Base-by-base conservation (phyloP, 73 alveolate genomes). In the Durusdinium trenchii region DNA sequence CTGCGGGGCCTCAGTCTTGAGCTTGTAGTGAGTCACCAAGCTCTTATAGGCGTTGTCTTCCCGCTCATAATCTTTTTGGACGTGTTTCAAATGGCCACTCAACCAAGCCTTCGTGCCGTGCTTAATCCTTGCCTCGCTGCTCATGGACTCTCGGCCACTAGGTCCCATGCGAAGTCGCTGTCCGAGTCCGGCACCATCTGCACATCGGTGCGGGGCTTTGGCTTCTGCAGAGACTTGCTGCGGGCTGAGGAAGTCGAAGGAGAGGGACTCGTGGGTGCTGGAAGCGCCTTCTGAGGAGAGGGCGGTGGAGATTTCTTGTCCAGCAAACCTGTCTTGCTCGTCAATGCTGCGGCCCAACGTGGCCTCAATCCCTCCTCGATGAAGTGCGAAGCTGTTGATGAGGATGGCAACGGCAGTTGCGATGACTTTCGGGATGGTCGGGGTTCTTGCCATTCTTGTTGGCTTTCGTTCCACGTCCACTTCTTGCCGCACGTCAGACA, bases 351-450 rank as follows among this genome's bases (percentile, higher is more conserved):
- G 36, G 86, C n/a, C n/a, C n/a, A n/a, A n/a, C n/a, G n/a, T n/a
- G n/a, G 60, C 36, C 36, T 76, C 57, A 30, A n/a, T 62, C 42
- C 47, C 73, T 60, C 30, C 73, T 60, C 73, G n/a, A 60, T 23
- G 32, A 36, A 73, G 85, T 23, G 16, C 85, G n/a, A 50, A 50
- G 85, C 85, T 1, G 85, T 73, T 73, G 84, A 73, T 18, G 48
- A 73, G 84, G 95, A 86, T 28, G 84, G 84, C 84, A 73, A 73
- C 9, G 84, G 84, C 40, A 73, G 54, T 36, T 50, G 40, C 28
- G 6, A 52, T 52, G 10, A 32, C 85, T 73, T 73, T 73, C 4
- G 85, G 54, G 85, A 73, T 10, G 52, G 16, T 52, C 10, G n/a
- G 50, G 85, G 40, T 2, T 1, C 85, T 83, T 48, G 30, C 85